Evolutionary conservation across 2,329 filamentous ascomycete species (phyloP).

Genomic region (Neofusicoccum kwambonambiense): DNA sequence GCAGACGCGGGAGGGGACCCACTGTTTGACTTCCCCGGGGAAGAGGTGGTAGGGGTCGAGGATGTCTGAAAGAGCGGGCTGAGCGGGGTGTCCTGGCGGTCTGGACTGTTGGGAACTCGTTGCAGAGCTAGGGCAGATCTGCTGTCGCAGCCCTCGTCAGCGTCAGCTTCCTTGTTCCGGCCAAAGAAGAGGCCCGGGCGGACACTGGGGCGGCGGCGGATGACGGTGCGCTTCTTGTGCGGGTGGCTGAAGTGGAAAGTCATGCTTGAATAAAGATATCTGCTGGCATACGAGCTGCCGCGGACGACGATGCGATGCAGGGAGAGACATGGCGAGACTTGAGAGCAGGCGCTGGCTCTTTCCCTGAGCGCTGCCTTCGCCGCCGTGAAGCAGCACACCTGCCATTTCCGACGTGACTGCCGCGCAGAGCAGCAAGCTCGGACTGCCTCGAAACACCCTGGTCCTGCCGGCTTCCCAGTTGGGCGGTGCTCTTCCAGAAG

Average conservation of each 20-base stretch:
- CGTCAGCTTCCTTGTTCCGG: not conserved
- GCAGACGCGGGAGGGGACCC: constrained; percentile 10
- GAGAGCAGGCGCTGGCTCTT: not conserved
- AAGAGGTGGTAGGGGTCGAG: constrained; percentile 1
- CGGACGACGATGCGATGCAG: not conserved
- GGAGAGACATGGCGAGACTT: not conserved
- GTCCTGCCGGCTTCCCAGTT: not conserved
- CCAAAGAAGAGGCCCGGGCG: constrained; percentile 15
- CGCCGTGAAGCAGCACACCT: too few relatives aligned
- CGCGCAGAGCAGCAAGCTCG: not conserved
- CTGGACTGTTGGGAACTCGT: not conserved
- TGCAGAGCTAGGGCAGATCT: not conserved
- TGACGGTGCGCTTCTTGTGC: constrained; percentile 18
- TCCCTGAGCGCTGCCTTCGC: not conserved
- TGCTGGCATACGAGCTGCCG: not conserved
- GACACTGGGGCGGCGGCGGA: constrained; percentile 8
- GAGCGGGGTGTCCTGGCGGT: not conserved
- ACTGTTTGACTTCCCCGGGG: constrained; percentile 7
- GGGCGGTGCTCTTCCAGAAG: not conserved
- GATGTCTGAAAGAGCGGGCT: not conserved
- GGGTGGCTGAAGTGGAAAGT: constrained; percentile 13
- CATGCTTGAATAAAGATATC: constrained; percentile 16
- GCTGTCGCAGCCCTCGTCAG: not conserved
- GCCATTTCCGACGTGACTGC: not conserved
- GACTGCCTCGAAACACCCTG: not conserved